These are phyloP conservation scores for Linanthus parryae DNA, from an alignment of 148 eudicot species.

Conservation along the genomic window DNA sequence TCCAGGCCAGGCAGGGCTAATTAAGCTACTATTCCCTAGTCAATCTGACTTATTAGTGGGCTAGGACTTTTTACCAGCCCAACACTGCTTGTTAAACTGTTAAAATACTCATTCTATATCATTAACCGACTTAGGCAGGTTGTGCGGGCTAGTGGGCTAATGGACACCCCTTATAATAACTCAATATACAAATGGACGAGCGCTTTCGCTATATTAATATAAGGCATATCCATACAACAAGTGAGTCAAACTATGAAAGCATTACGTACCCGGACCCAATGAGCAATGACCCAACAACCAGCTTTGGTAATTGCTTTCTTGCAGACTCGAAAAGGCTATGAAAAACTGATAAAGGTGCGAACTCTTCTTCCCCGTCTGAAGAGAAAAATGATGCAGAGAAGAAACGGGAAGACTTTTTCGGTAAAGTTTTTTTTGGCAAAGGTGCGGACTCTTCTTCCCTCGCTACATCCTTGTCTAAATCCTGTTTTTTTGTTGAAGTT, in stretches of 20 bases:
- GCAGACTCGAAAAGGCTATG: slow-evolving; percentile 56
- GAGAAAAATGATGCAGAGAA: slow-evolving; percentile 93
- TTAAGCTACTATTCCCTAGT: no score
- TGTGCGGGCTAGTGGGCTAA: no score
- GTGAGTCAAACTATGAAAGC: slow-evolving; percentile 3
- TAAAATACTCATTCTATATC: no score
- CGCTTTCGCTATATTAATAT: no score
- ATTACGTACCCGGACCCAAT: slow-evolving; percentile 76
- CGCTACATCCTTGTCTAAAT: slow-evolving; percentile 46
- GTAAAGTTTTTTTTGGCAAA: slow-evolving; percentile 51
- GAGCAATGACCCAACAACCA: slow-evolving; percentile 62
- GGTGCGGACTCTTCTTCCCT: slow-evolving; percentile 56
- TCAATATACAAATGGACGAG: no score
- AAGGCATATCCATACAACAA: no score
- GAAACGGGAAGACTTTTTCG: slow-evolving; percentile 89
- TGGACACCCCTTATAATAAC: no score
- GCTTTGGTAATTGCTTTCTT: slow-evolving; percentile 67
- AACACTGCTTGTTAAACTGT: no score
- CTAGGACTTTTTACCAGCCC: no score
- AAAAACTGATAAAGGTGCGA: slow-evolving; percentile 61
- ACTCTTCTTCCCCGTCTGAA: slow-evolving; percentile 57
- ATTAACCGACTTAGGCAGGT: no score
- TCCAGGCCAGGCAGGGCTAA: no score
- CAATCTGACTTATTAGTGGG: no score
- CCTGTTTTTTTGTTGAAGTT: slow-evolving; percentile 52